Base-by-base conservation (phyloP, 805 yeast species). In the Candida sphagnicola region DNA sequence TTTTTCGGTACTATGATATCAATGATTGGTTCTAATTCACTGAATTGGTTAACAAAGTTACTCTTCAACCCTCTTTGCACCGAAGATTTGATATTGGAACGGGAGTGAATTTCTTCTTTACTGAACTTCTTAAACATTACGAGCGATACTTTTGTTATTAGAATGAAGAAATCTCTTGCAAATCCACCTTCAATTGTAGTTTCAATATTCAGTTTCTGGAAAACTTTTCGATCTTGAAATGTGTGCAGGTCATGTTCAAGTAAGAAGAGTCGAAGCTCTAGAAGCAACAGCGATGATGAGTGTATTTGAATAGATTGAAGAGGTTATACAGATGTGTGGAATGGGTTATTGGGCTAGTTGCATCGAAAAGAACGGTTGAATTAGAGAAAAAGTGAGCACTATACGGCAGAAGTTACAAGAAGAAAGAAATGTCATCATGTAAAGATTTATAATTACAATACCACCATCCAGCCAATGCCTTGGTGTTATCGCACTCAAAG, bases 51-150 rank as follows among this genome's bases (percentile, higher is more conserved):
- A 2, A 83, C 84, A 38, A 90, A 72, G 51, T 81, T 85, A 14
- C 84, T 48, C 56, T 86, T 86, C 48, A 91, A 70, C n/a, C 84
- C 83, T 60, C 97, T 77, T 61, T 89, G 96, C n/a, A 85, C 90
- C 1, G 97, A 90, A 0, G 96, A 85, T 62, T 90, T 90, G 61
- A 90, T 82, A 56, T 91, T 91, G 11, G 96, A 81, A 47, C 93
- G 82, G 6, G 96, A 83, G 51, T 88, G 95, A 38, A 89, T 76
- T 56, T 90, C 96, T 30, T 88, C 96, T 48, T 78, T 82, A 21
- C 87, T 75, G 66, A 89, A 88, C 59, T 74, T 75, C 56, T 72
- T 75, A 51, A 75, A 75, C 80, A 75, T 75, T 30, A 21, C 10
- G 24, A 21, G n/a, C n/a, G n/a, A n/a, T n/a, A n/a, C n/a, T n/a